Base-by-base conservation (phyloP, 1,139 yeast species). In the Arxiozyma slooffiae region DNA sequence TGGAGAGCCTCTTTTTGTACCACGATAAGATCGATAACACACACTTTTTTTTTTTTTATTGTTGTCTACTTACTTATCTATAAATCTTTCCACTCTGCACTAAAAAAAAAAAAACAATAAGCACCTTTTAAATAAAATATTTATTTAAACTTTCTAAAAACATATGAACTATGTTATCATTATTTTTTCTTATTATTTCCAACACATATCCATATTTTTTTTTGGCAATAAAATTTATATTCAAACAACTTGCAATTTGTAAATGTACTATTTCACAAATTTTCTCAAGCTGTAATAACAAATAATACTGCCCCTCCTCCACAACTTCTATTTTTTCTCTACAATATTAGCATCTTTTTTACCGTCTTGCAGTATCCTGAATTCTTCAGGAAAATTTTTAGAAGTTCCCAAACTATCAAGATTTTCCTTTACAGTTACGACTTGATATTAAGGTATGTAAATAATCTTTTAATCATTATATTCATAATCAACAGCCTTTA, bases 261-360 rank as follows among this genome's bases (percentile, higher is more conserved):
- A 16, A 34, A 8, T 41, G 21, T n/a, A 9, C 9, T n/a, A 41
- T n/a, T 16, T 14, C 14, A 5, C 16, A 14, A 17, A 18, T 26
- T 7, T 34, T 17, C 16, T 55, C 60, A 5, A 60, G 48, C 44
- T 55, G 58, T 34, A 50, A 50, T 11, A 58, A 52, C 20, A 60
- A 49, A 18, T 40, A 20, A 20, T 54, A 81, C 70, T 81, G 74
- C 56, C 76, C 78, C 34, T 71, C 73, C 57, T 81, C 86, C 43
- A 81, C 67, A 30, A 69, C 66, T 56, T 80, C 84, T 43, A 81
- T 75, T 78, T 73, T 52, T 70, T 67, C 61, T 81, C 87, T 56
- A 81, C 67, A 50, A 69, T 74, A 6, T 67, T 66, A 0, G 85
- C 85, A 9, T 80, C 75, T 48, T 67, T 63, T 59, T 81, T 85